These are phyloP conservation scores for Plasmopara muralis DNA, from an alignment of 352 stramenopile genomes.

Conservation along the genomic window DNA sequence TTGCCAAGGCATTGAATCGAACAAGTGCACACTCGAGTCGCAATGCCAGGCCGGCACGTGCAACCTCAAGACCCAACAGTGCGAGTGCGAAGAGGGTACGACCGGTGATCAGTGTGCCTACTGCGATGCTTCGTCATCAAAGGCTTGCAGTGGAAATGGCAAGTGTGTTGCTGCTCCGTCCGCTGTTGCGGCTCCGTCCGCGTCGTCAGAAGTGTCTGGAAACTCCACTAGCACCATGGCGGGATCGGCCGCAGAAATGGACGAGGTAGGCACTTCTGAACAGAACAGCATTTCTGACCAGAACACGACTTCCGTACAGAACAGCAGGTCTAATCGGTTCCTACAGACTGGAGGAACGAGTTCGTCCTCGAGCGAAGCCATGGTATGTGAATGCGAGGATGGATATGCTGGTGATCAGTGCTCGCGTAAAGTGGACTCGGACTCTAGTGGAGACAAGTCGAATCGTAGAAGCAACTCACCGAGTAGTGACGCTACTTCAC, in stretches of 20 bases:
- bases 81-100: slow-evolving; percentile 54
- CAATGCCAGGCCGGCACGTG: slow-evolving; percentile 63
- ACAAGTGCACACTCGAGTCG: slow-evolving; percentile 57
- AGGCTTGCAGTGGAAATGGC: slow-evolving; percentile 56
- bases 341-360: slow-evolving; percentile 24
- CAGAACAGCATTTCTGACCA: slow-evolving; percentile 11
- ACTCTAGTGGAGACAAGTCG: slow-evolving; percentile 18
- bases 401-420: slow-evolving; percentile 59
- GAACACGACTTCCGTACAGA: not conserved
- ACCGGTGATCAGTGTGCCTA: slow-evolving; percentile 63
- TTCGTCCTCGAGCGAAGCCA: slow-evolving; percentile 21
- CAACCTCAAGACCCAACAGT: slow-evolving; percentile 55
- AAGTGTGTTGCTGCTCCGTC: slow-evolving; percentile 36
- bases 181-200: slow-evolving; percentile 18
- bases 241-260: slow-evolving; percentile 9
- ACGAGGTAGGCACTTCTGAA: slow-evolving; percentile 13
- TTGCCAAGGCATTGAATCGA: slow-evolving; percentile 67
- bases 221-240: slow-evolving; percentile 23
- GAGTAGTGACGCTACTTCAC: slow-evolving; percentile 20
- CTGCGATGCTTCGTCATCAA: slow-evolving; percentile 46
- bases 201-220: slow-evolving; percentile 3
- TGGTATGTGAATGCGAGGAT: slow-evolving; percentile 49
- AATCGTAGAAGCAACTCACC: slow-evolving; percentile 19
- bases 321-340: slow-evolving; percentile 12
- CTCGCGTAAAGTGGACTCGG: slow-evolving; percentile 40